These are phyloP conservation scores for Pythium biforme DNA, from an alignment of 352 stramenopile species.

Conservation along the genomic window DNA sequence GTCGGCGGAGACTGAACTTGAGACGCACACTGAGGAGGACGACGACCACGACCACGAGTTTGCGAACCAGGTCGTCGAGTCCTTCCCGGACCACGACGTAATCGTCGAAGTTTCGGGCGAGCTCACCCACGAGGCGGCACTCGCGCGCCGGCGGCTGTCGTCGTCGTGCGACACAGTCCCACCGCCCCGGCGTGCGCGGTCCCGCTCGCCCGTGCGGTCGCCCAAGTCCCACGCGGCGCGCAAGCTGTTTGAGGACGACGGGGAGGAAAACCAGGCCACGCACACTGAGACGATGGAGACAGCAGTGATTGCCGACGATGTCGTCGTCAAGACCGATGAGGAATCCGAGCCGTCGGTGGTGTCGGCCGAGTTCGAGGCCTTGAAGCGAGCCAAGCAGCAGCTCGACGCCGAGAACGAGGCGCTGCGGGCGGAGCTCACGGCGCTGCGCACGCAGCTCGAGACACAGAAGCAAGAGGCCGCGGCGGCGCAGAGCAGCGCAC, in stretches of 20 bases:
- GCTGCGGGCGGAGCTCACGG: slow-evolving; percentile 37
- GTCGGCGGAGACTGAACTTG: neutral
- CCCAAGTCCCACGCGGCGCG: slow-evolving; percentile 8
- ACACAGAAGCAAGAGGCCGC: slow-evolving; percentile 30
- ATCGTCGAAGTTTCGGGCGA: slow-evolving; percentile 27
- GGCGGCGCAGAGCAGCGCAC: slow-evolving; percentile 20
- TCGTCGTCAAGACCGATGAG: neutral
- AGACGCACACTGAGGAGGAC: neutral
- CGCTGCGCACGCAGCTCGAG: slow-evolving; percentile 34
- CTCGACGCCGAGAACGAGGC: slow-evolving; percentile 39
- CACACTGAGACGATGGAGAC: neutral
- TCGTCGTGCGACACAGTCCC: neutral
- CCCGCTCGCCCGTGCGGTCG: neutral
- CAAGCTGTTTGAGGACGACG: slow-evolving; percentile 21
- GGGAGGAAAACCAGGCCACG: neutral
- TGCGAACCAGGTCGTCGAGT: neutral
- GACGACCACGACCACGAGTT: slow-evolving; percentile 18
- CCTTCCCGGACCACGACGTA: slow-evolving; percentile 18
- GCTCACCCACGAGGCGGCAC: slow-evolving; percentile 22
- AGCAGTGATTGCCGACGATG: neutral
- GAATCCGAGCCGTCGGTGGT: neutral
- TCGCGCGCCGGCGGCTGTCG: slow-evolving; percentile 13
- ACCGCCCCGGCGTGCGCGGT: neutral
- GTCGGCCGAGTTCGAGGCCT: neutral
- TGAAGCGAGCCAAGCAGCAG: slow-evolving; percentile 34